phyloP scores from a whole-genome alignment of 768 basidiomycete species.

The Favolaschia claudopus region DNA sequence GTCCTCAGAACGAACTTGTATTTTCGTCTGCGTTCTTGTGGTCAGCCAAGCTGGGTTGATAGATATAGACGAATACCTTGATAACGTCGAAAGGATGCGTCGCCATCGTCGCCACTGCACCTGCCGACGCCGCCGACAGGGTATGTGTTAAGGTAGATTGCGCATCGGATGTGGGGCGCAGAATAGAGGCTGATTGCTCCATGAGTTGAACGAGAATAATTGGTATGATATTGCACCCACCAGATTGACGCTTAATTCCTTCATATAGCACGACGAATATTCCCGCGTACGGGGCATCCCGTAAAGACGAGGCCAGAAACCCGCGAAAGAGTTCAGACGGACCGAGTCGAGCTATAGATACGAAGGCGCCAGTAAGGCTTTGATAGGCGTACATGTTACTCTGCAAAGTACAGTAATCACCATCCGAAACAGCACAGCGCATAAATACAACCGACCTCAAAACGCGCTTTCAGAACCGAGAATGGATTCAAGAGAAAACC shows the following conservation, averaged over 20 bases:
- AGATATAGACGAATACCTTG: constrained; percentile 63
- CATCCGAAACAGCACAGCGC: neutral
- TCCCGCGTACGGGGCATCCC: constrained; percentile 95
- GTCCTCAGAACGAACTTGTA: constrained; percentile 86
- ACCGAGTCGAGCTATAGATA: constrained; percentile 70
- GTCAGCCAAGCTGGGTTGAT: neutral
- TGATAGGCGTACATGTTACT: constrained; percentile 81
- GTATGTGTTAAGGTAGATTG: constrained; percentile 64
- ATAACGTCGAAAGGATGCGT: constrained; percentile 96
- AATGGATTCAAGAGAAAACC: constrained; percentile 91
- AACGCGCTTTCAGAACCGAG: constrained; percentile 90
- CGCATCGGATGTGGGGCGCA: constrained; percentile 51
- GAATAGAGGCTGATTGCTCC: constrained; percentile 43
- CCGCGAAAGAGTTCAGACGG: constrained; percentile 86
- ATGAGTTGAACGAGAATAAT: constrained; percentile 10
- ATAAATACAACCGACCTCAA: constrained; percentile 65
- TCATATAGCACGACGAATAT: constrained; percentile 91
- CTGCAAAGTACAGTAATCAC: constrained; percentile 43
- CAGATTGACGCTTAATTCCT: constrained; percentile 76
- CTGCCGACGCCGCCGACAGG: constrained; percentile 79
- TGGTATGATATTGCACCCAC: constrained; percentile 45
- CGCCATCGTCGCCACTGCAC: constrained; percentile 80
- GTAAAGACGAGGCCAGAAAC: constrained; percentile 84
- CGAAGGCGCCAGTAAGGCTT: constrained; percentile 64
- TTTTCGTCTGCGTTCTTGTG: constrained; percentile 70